Base-by-base conservation (phyloP, 139 green algal genomes). In the Bryopsis sp. region DNA sequence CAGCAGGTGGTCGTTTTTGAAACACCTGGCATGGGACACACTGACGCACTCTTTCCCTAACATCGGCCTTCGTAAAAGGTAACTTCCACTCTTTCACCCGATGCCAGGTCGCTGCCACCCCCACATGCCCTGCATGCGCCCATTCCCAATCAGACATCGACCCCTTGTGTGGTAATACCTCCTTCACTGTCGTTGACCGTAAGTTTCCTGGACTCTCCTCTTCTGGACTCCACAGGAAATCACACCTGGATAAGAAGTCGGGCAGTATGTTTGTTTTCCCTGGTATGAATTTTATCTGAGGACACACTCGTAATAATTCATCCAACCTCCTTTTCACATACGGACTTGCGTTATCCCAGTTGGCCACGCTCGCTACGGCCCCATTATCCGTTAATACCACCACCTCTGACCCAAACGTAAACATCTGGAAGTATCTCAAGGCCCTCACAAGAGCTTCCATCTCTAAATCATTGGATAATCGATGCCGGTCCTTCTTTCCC, bases 1-100 rank as follows among this genome's bases (percentile, higher is more conserved):
- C 4, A 26, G 15, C 43, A 6, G 4, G 58, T 39, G 8, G 8
- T 5, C 5, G 24, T 46, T 46, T 65, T 43, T 39, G 8, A 33
- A 65, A 65, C 8, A 26, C 15, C 24, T 65, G 58, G 58, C 58
- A 65, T 4, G 58, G n/a, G n/a, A n/a, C n/a, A n/a, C n/a, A n/a
- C n/a, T n/a, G n/a, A n/a, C n/a, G n/a, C n/a, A n/a, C n/a, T n/a
- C n/a, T n/a, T n/a, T n/a, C n/a, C 22, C 43, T 39, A 3, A 33
- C 58, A 65, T 24, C 5, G n/a, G 31, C 43, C 29, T 22, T 47
- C 58, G 4, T 6, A 65, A 46, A 39, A 5, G 4, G 7, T 39
- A 15, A 65, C 58, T 65, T 39, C 31, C 58, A n/a, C n/a, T n/a
- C n/a, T n/a, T n/a, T n/a, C n/a, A n/a, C n/a, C n/a, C n/a, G n/a